phyloP scores from a whole-genome alignment of 129 eudicot genomes.

The Flaveria linearis region DNA sequence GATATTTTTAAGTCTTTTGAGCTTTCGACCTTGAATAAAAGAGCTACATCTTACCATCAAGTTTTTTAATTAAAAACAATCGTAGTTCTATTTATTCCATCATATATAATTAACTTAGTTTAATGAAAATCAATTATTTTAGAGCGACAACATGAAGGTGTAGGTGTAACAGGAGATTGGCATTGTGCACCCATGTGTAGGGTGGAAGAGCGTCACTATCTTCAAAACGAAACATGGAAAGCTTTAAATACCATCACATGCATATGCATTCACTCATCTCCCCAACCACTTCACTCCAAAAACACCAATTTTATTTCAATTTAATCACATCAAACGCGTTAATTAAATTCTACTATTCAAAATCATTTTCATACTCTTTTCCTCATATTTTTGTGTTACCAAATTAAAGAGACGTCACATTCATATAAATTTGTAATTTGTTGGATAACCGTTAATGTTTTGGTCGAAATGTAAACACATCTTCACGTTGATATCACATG shows the following conservation, averaged over 20 bases:
- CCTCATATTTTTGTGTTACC: neutral
- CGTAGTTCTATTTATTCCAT: too few species aligned
- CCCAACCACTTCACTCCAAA: constrained; percentile 30
- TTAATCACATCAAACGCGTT: neutral
- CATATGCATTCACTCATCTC: constrained; percentile 31
- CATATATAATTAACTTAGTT: too few species aligned
- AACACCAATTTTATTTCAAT: neutral
- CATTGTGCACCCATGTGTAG: constrained; percentile 29
- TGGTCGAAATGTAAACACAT: neutral
- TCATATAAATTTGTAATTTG: neutral
- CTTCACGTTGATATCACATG: neutral
- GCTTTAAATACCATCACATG: constrained; percentile 38
- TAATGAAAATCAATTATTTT: too few species aligned
- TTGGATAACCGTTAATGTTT: neutral
- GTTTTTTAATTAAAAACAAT: too few species aligned
- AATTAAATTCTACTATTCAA: neutral
- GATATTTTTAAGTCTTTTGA: too few species aligned
- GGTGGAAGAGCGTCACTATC: constrained; percentile 26
- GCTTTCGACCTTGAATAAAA: too few species aligned
- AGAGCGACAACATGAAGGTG: too few species aligned
- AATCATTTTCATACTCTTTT: neutral
- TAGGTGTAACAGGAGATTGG: neutral
- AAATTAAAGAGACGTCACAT: neutral
- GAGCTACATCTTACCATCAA: too few species aligned
- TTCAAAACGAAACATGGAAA: constrained; percentile 27